Evolutionary conservation across 495 filamentous ascomycete genomes (phyloP), one percentile per base, ranked within the genome.

Genomic region (Amorphotheca resinae): DNA sequence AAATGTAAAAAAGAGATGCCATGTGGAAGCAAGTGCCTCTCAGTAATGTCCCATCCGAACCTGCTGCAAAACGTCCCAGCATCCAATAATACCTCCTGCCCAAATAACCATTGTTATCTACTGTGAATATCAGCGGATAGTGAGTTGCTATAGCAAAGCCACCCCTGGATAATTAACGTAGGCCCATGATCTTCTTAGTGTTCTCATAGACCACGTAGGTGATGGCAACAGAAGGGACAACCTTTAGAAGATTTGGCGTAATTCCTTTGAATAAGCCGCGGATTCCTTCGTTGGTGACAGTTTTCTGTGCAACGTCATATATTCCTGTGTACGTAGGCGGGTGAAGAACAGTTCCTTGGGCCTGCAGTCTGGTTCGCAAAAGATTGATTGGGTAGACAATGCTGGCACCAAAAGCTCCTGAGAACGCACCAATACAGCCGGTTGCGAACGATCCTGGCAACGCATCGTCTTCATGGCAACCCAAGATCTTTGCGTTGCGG

Each of bases 191-290:
- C 41, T 72, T 76, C 67, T 98, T 98, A 38, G 84, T 75, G 55
- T 95, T 94, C 61, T 98, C 91, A 59, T 98, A 98, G 38, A 91
- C 87, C 59, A 96, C 83, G 68, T 94, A 98, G 32, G 89, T 87
- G 61, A 99, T 99, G 46, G 84, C 93, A 18, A 99, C 84, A 35
- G 91, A 89, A 0, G 91, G 91, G 7, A 89, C 87, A 25, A 99
- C 91, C 64, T 99, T 99, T 52, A 96, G 70, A 15, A 99, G 71
- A 54, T 96, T 99, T 20, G 91, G 91, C 21, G 89, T 95, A 45
- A 95, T 66, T 1, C 91, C 91, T 59, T 91, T 94, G 69, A 93
- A 99, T 42, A 99, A 68, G 0, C 91, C 93, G 37, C 82, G 70
- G 17, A 84, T 48, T 1, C 91, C 93, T 63, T 99, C 91, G 42